Percentiles rank a stretch among this genome's conserved stretches.
phyloP scores from a whole-genome alignment of 768 basidiomycete genomes.

The Termitomyces titanicus region DNA sequence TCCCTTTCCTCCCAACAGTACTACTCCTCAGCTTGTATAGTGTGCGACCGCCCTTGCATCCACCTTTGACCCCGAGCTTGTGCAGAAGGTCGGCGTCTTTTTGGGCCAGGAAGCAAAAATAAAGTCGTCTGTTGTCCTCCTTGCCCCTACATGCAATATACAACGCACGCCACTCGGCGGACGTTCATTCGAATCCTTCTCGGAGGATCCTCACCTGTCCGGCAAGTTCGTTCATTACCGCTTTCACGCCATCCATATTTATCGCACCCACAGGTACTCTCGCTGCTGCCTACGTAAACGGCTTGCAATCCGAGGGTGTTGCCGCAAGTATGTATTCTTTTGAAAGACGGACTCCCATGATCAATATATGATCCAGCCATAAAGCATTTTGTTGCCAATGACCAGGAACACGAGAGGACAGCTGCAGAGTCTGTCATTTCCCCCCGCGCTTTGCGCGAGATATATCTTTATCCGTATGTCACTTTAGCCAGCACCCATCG shows the following conservation, averaged over 20 bases:
- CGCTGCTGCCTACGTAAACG: constrained; percentile 65
- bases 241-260: background rate
- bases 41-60: constrained; percentile 70
- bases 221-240: constrained; percentile 29
- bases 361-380: constrained; percentile 38
- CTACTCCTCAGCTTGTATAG: constrained; percentile 17
- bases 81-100: constrained; percentile 51
- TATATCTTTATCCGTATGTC: constrained; percentile 67
- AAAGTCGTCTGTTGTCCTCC: constrained; percentile 58
- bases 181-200: constrained; percentile 67
- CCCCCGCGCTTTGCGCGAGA: constrained; percentile 62
- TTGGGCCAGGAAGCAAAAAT: constrained; percentile 64
- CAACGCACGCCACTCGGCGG: constrained; percentile 62
- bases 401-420: constrained; percentile 70
- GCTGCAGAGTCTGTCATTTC: constrained; percentile 63
- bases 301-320: constrained; percentile 63
- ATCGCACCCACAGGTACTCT: constrained; percentile 39
- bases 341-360: background rate
- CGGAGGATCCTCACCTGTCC: constrained; percentile 66
- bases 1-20: background rate
- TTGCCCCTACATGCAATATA: constrained; percentile 77
- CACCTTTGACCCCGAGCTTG: constrained; percentile 61
- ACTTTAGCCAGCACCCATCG: background rate
- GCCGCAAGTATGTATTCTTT: constrained; percentile 41
- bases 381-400: constrained; percentile 73